phyloP scores from a whole-genome alignment of 495 filamentous ascomycete species.

The Corynascus novoguineensis region DNA sequence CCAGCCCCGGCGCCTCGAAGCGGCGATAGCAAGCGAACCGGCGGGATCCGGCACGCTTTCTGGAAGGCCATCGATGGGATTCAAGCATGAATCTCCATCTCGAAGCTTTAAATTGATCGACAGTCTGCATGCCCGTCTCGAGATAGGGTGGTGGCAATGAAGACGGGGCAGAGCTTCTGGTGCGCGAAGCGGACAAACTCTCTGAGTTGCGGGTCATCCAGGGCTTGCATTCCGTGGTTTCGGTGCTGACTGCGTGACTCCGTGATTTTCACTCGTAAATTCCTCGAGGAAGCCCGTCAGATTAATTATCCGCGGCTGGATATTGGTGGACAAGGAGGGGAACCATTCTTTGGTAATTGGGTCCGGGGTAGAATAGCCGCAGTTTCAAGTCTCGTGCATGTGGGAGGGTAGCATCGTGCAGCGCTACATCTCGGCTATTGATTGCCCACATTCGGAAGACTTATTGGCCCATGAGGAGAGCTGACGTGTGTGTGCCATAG shows the following conservation, averaged over 20 bases:
- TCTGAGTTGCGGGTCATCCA: constrained; percentile 19
- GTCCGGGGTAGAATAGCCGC: constrained; percentile 34
- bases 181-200: constrained; percentile 20
- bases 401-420: constrained; percentile 20
- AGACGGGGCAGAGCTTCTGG: constrained; percentile 7
- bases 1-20: constrained; percentile 14
- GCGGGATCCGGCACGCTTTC: not conserved
- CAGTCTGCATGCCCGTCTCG: constrained; percentile 17
- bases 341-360: constrained; percentile 15
- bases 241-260: constrained; percentile 21
- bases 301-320: constrained; percentile 26
- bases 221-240: constrained; percentile 16
- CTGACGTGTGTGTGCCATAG: not conserved
- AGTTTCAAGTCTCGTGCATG: constrained; percentile 29
- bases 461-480: constrained; percentile 4
- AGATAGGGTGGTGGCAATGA: constrained; percentile 10
- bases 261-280: constrained; percentile 29
- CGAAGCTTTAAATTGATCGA: constrained; percentile 17
- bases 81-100: not conserved
- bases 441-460: constrained; percentile 19
- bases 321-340: constrained; percentile 18
- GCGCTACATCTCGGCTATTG: constrained; percentile 26
- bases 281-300: constrained; percentile 33
- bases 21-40: not conserved
- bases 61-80: not conserved